Conservation (phyloP, 805 yeast genomes). For the Candida endomychidarum region DNA sequence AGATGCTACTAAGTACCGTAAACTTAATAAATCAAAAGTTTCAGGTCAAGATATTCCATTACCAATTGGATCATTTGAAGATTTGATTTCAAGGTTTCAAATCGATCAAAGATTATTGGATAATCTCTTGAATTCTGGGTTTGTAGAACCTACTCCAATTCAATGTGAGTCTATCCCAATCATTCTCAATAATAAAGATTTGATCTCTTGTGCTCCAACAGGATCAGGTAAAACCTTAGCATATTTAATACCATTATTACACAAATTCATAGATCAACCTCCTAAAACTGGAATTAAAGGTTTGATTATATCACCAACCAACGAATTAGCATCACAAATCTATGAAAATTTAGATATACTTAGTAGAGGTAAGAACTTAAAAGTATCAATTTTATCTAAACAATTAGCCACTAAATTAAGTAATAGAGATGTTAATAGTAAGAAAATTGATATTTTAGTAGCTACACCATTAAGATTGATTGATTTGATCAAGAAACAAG, state of each 20-base stretch:
- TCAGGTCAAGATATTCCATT: conserved; percentile 85
- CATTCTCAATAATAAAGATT: conserved; percentile 65
- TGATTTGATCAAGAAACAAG: conserved; percentile 65
- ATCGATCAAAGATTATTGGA: conserved; percentile 57
- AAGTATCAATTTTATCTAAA: conserved; percentile 66
- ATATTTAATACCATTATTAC: conserved; percentile 79
- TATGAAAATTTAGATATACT: conserved; percentile 64
- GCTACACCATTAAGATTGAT: conserved; percentile 88
- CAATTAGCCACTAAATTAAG: conserved; percentile 67
- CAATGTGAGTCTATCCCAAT: conserved; percentile 89
- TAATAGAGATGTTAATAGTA: conserved; percentile 55
- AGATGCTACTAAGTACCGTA: conserved; percentile 64
- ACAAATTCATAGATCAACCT: conserved; percentile 34
- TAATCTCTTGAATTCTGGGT: conserved; percentile 68
- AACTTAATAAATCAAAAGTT: conserved; percentile 63
- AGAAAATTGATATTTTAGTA: conserved; percentile 75
- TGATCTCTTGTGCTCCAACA: conserved; percentile 95
- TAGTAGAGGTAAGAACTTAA: conserved; percentile 54
- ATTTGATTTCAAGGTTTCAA: conserved; percentile 66
- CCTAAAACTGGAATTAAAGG: conserved; percentile 62
- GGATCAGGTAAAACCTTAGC: conserved; percentile 98
- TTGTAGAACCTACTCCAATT: conserved; percentile 86
- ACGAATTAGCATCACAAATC: conserved; percentile 88
- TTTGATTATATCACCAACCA: conserved; percentile 87
- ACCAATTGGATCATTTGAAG: conserved; percentile 88